Conservation (phyloP, 306 rosid genomes). For the Rosa rugosa region DNA sequence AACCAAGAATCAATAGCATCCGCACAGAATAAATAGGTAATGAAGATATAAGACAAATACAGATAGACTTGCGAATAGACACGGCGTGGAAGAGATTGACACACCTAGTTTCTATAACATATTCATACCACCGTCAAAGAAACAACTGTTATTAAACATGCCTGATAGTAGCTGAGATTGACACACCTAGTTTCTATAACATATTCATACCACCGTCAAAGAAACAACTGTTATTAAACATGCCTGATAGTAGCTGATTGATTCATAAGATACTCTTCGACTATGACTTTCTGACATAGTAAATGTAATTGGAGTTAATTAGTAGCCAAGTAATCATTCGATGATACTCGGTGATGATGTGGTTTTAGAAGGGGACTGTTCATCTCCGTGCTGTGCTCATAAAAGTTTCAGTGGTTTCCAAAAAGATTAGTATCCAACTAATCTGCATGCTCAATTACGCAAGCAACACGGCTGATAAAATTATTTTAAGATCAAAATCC, state of each 20-base stretch:
- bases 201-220: not conserved
- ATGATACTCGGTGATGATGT: not conserved
- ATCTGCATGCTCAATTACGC: not conserved
- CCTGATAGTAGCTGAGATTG: not conserved
- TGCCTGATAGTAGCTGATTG: not conserved
- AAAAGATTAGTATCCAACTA: not conserved
- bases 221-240: not conserved
- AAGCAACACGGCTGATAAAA: not conserved
- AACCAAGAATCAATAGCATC: constrained; percentile 7
- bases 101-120: not conserved
- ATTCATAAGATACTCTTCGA: not conserved
- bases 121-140: not conserved
- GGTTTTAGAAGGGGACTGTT: not conserved
- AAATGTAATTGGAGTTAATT: not conserved
- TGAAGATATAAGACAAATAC: not conserved
- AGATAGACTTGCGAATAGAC: not conserved
- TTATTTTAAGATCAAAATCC: not conserved
- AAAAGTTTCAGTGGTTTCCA: not conserved
- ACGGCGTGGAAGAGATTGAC: not conserved
- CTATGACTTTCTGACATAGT: not conserved
- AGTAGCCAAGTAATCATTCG: not conserved
- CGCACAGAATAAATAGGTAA: not conserved
- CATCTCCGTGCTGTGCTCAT: not conserved
- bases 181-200: not conserved
- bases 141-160: not conserved